phyloP scores from a whole-genome alignment of 1,284 basidiomycete species.

The Cryptococcus sp. region DNA sequence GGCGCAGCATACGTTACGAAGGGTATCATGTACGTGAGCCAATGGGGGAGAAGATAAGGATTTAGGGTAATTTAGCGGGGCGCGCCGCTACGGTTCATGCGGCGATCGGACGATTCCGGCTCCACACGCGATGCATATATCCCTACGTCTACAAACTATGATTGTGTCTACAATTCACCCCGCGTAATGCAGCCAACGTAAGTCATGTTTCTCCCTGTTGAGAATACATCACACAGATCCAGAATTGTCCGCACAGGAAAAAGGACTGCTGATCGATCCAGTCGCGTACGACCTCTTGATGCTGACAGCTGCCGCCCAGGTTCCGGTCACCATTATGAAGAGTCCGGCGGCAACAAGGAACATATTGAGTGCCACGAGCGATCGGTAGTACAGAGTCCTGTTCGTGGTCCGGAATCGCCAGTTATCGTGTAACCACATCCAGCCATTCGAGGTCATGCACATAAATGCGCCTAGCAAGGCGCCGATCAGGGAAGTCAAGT shows the following conservation, averaged over 20 bases:
- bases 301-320: conserved; percentile 39
- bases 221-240: too few species aligned
- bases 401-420: conserved; percentile 11
- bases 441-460: conserved; percentile 12
- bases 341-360: conserved; percentile 35
- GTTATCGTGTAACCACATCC: conserved; percentile 31
- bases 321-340: conserved; percentile 43
- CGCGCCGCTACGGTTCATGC: too few species aligned
- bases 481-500: conserved; percentile 24
- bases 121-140: too few species aligned
- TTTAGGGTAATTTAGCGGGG: too few species aligned
- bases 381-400: conserved; percentile 12
- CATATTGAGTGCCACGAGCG: conserved; percentile 20
- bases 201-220: too few species aligned
- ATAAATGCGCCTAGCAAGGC: conserved; percentile 17
- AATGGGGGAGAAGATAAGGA: too few species aligned
- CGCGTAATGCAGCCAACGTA: too few species aligned
- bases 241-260: conserved; percentile 44
- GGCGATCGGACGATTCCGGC: too few species aligned
- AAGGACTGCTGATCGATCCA: conserved; percentile 41
- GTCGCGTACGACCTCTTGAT: conserved; percentile 40
- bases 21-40: too few species aligned
- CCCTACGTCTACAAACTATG: too few species aligned
- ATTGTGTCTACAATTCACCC: too few species aligned
- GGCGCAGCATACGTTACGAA: too few species aligned